Percentiles rank a stretch among this genome's conserved stretches.
Conservation (phyloP, 805 yeast species). For the Blastobotrys parvus region DNA sequence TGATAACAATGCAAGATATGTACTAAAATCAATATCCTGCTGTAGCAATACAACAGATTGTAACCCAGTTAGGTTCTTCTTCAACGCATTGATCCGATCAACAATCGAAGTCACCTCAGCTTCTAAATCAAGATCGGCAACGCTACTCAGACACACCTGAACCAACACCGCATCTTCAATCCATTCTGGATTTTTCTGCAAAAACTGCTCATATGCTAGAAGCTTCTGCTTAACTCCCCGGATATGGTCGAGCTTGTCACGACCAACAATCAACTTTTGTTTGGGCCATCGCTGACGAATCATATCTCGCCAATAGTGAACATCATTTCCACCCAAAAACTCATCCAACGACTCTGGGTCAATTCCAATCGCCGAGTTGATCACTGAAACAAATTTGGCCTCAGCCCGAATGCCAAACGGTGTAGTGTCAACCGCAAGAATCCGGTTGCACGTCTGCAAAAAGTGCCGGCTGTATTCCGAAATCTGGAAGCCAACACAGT, state of each 20-base stretch:
- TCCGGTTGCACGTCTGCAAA: conserved; percentile 77
- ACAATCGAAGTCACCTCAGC: conserved; percentile 67
- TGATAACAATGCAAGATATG: conserved; percentile 73
- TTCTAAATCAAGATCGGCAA: conserved; percentile 53
- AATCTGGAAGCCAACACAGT: conserved; percentile 81
- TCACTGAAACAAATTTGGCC: conserved; percentile 27
- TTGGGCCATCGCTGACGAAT: conserved; percentile 72
- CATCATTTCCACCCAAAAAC: conserved; percentile 36
- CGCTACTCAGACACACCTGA: conserved; percentile 66
- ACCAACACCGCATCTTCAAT: conserved; percentile 65
- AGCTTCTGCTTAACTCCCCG: conserved; percentile 86
- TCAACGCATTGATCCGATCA: conserved; percentile 76
- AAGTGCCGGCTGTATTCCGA: conserved; percentile 92
- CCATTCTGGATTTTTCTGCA: conserved; percentile 62
- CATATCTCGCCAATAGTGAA: conserved; percentile 47
- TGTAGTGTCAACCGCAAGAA: conserved; percentile 75
- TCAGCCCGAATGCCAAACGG: conserved; percentile 76
- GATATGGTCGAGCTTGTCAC: conserved; percentile 82
- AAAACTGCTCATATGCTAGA: conserved; percentile 74
- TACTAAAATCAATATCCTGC: conserved; percentile 82
- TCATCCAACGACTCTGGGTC: conserved; percentile 40
- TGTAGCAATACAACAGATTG: conserved; percentile 85
- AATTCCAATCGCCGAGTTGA: conserved; percentile 33
- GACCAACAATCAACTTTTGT: conserved; percentile 65
- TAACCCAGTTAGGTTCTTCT: conserved; percentile 56